phyloP scores from a whole-genome alignment of 2,329 filamentous ascomycete genomes.

The Sporothrix brunneoviolacea region DNA sequence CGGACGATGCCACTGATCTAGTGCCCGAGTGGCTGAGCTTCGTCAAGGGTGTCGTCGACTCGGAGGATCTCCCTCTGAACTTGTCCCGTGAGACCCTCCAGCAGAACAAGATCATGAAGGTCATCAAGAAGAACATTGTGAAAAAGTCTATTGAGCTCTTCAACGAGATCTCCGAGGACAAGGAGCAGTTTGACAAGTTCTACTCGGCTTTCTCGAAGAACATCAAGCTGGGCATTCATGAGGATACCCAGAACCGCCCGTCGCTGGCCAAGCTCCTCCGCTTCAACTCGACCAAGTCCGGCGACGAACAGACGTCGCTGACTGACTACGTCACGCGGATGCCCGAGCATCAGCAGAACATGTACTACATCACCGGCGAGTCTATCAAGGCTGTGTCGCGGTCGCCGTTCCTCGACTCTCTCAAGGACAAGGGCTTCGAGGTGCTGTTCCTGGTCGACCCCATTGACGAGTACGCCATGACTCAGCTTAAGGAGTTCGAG shows the following conservation, averaged over 20 bases:
- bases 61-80: constrained; percentile 98
- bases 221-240: constrained; percentile 99
- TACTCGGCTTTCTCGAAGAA: constrained; percentile 99
- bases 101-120: constrained; percentile 99
- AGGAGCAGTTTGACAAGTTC: constrained; percentile 99
- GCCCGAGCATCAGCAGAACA: constrained; percentile 99
- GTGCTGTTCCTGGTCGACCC: constrained; percentile 99
- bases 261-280: constrained; percentile 95
- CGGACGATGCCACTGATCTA: constrained; percentile 96
- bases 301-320: constrained; percentile 90
- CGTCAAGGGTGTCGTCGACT: constrained; percentile 99
- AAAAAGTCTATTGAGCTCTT: constrained; percentile 99
- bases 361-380: constrained; percentile 99
- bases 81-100: constrained; percentile 99
- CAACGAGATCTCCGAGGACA: constrained; percentile 97
- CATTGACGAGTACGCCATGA: constrained; percentile 99
- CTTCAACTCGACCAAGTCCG: constrained; percentile 98
- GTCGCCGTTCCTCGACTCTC: constrained; percentile 97
- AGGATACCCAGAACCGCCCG: constrained; percentile 95
- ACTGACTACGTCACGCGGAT: constrained; percentile 98
- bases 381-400: constrained; percentile 96
- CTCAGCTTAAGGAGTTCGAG: constrained; percentile 99
- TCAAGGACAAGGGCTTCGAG: constrained; percentile 99
- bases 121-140: constrained; percentile 99
- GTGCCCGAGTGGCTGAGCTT: constrained; percentile 99